Base-by-base conservation (phyloP, 2,329 filamentous ascomycete genomes). In the Karstenula rhodostoma region DNA sequence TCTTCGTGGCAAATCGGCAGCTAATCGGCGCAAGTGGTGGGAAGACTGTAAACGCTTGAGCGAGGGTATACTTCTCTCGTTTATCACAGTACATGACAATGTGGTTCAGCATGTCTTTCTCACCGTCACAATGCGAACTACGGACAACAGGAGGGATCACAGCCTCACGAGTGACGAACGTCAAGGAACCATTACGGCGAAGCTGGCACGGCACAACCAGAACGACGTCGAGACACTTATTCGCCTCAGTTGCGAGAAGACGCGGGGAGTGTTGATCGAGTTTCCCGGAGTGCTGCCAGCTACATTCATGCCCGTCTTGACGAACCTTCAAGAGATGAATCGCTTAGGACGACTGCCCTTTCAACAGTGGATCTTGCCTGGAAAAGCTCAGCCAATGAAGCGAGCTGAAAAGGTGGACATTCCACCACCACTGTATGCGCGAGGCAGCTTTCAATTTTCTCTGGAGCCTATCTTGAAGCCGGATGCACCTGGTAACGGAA, bases 291-390 rank as follows among this genome's bases (percentile, higher is more conserved):
- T 76, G 4, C 58, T 77, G 1, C 68, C 73, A 0, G 68, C 71
- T 0, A 75, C 74, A 0, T 77, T 77, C 17, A 57, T 67, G 1
- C 75, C 73, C 0, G 67, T 75, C 2, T 47, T 76, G 4, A 63
- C 70, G 25, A 70, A 64, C 12, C 23, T 75, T 22, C 62, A 72
- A 53, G 44, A 44, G 1, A 76, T 73, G 71, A 66, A 74, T 23
- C 62, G 65, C 0, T n/a, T 67, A 4, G 64, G 63, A 5, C 61
- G 61, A 10, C 46, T 77, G 6, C 73, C 70, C 0, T 77, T 77
- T 35, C 35, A 55, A 1, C 61, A 74, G 13, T 75, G 68, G 61
- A 68, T 77, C 2, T 44, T 75, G 1, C 73, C 73, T 7, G 61
- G 62, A 29, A 62, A 56, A 25, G 25, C 56, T 19, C 55, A 43